Evolutionary conservation across 257 asterid species (phyloP), one percentile per base, ranked within the genome.

Genomic region (Pogostemon cablin): DNA sequence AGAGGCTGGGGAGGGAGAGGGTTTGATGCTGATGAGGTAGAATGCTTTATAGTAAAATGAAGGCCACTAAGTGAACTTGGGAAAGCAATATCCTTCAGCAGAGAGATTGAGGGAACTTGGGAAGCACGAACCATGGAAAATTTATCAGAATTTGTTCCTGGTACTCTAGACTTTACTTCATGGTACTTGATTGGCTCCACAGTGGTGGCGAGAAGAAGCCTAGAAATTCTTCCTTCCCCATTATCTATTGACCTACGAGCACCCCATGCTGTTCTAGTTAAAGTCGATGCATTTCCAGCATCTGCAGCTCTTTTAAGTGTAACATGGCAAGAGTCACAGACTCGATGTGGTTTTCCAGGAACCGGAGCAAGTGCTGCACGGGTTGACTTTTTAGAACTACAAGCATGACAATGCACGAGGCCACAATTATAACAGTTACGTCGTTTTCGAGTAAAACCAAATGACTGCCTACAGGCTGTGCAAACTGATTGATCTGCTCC

Each of bases 401-500:
- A 95, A 39, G 82, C 83, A 68, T 90, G 96, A 69, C 99, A 95
- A 75, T 87, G 96, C 10, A 89, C 96, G 6, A 87, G 80, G 3
- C 99, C 99, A 75, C 99, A 95, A 68, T 95, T 83, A 52, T 78
- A 88, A 67, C 99, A 95, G 75, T 88, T 86, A 35, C 85, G 96
- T 49, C 98, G 82, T 78, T 95, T 95, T 5, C 98, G 81, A 25
- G 98, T 95, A 55, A 95, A 95, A 32, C 97, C 98, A 50, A 95
- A 95, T 1, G 99, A 86, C 73, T 84, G 95, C 39, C 87, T 77
- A 73, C 99, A 95, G 66, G 89, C 90, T 0, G 91, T 82, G 82
- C 99, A 95, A 32, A 79, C 77, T 2, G 99, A 89, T 71, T 95
- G 99, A 80, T 95, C 99, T 44, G 95, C 88, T 4, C 96, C 98